phyloP scores from a whole-genome alignment of 164 flowering plant species.

The Annona cherimola region DNA sequence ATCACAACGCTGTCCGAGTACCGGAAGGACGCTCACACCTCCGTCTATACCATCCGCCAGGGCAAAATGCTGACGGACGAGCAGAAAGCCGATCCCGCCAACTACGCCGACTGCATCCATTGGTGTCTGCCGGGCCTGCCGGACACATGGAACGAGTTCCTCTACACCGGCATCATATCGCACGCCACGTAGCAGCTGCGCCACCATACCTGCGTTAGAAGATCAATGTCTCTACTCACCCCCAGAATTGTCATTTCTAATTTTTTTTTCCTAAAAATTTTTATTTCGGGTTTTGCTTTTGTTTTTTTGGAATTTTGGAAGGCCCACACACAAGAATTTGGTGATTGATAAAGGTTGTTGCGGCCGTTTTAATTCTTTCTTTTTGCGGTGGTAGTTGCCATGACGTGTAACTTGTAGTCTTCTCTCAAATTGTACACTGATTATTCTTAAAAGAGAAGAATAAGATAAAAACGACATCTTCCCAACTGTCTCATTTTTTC shows the following conservation, averaged over 20 bases:
- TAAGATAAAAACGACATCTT: background rate
- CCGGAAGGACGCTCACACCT: slow-evolving; percentile 88
- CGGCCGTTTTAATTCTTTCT: background rate
- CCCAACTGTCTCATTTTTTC: too few species aligned
- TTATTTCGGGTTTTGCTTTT: background rate
- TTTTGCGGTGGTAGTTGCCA: background rate
- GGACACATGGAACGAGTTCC: slow-evolving; percentile 92
- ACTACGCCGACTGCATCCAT: slow-evolving; percentile 79
- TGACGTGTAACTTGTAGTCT: background rate
- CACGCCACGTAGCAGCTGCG: slow-evolving; percentile 1
- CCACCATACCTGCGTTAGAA: background rate
- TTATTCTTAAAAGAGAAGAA: background rate
- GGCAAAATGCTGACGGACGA: slow-evolving; percentile 65
- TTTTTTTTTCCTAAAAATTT: background rate
- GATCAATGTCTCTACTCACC: background rate
- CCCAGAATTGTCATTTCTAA: background rate
- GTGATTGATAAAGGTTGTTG: background rate
- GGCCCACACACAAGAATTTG: background rate
- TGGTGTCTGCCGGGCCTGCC: slow-evolving; percentile 97
- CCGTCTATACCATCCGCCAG: slow-evolving; percentile 59
- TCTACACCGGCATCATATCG: slow-evolving; percentile 57
- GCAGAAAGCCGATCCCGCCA: slow-evolving; percentile 59
- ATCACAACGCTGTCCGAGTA: slow-evolving; percentile 74
- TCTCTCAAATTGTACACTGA: slow-evolving; percentile 2
- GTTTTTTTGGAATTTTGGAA: background rate